A percentile compares a stretch with the other conserved stretches of the same genome.
phyloP scores from a whole-genome alignment of 2,329 filamentous ascomycete genomes.

The Cryphonectria carpinicola region DNA sequence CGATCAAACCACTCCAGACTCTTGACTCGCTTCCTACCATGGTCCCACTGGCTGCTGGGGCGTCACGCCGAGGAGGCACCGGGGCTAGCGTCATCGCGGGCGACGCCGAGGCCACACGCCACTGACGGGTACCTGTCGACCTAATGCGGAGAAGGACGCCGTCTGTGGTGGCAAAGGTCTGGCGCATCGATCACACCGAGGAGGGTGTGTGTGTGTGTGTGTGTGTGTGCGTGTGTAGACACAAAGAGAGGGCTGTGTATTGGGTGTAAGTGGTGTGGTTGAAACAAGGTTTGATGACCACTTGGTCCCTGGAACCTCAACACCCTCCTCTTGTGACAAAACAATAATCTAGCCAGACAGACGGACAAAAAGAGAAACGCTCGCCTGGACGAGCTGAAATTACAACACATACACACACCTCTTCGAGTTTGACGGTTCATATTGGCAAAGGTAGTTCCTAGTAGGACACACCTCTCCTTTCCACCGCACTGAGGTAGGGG shows the following conservation, averaged over 20 bases:
- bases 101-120: constrained; percentile 13
- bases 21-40: constrained; percentile 24
- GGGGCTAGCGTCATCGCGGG: constrained; percentile 20
- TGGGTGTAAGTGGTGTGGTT: not conserved
- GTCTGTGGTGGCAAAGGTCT: not conserved
- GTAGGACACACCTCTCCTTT: not conserved
- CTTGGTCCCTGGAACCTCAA: not conserved
- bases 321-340: not conserved
- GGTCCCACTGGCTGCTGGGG: constrained; percentile 21
- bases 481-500: not conserved
- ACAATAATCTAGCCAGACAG: too few relatives aligned
- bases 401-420: not conserved
- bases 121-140: constrained; percentile 25
- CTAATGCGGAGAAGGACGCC: constrained; percentile 6
- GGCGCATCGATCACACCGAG: not conserved
- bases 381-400: not conserved
- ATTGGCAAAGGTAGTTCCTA: not conserved
- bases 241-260: not conserved
- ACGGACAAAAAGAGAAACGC: not conserved
- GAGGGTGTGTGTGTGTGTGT: too few relatives aligned
- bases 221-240: too few relatives aligned
- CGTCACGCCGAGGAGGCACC: constrained; percentile 27
- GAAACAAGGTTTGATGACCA: not conserved
- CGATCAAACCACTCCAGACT: constrained; percentile 7
- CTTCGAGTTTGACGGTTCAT: not conserved